Evolutionary conservation across 805 yeast genomes (phyloP).

Genomic region (Brettanomyces nanus): DNA sequence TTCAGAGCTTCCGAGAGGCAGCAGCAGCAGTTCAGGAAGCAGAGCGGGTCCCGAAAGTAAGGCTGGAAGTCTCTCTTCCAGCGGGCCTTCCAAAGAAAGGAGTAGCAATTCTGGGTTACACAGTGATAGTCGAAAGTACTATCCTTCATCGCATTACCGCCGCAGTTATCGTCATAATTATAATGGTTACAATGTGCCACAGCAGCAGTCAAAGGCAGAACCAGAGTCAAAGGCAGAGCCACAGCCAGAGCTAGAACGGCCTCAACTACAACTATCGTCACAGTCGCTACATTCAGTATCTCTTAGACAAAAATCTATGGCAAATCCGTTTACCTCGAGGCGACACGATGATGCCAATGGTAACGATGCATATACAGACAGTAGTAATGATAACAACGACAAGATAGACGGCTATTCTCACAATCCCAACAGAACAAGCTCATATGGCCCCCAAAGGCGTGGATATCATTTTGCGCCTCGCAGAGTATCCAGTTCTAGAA

Average conservation of each 20-base stretch:
- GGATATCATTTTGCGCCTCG: neutral
- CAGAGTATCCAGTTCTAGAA: neutral
- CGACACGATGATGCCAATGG: constrained; percentile 16
- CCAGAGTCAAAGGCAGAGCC: too few relatives aligned
- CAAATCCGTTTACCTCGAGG: constrained; percentile 26
- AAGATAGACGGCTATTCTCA: constrained; percentile 2
- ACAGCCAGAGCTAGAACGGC: too few relatives aligned
- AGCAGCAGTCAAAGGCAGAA: neutral
- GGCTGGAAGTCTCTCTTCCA: neutral
- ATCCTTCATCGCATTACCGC: constrained; percentile 10
- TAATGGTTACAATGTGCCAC: neutral
- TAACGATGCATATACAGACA: too few relatives aligned
- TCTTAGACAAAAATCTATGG: constrained; percentile 12
- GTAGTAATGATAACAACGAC: neutral
- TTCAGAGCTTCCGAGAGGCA: neutral
- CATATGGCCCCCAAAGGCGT: neutral
- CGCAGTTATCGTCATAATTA: constrained; percentile 8
- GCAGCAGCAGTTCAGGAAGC: neutral
- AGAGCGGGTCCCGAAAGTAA: neutral
- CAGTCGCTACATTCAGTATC: constrained; percentile 6
- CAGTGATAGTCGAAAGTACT: constrained; percentile 12
- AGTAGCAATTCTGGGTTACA: neutral
- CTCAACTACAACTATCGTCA: too few relatives aligned
- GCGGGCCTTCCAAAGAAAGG: neutral
- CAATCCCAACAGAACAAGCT: neutral